Evolutionary conservation across 2,329 filamentous ascomycete species (phyloP), one percentile per base, ranked within the genome.

Genomic region (Aspergillus luchuensis): DNA sequence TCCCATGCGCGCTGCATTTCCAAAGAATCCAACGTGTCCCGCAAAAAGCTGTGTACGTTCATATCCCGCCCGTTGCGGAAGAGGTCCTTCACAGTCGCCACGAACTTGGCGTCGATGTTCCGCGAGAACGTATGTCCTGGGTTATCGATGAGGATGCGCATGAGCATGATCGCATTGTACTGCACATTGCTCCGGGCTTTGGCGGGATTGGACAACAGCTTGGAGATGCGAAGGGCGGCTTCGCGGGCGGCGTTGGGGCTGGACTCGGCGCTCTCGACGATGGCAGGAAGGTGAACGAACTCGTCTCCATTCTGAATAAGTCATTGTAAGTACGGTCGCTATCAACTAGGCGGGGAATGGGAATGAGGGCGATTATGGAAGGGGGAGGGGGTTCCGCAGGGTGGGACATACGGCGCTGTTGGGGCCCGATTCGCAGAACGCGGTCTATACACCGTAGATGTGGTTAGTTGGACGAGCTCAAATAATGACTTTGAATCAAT

Each of bases 161-260:
- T 83, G 58, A 99, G 85, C 95, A 98, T 98, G 71, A 98, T 88
- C 64, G 92, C 90, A 79, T 98, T 97, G 83, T 97, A 98, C 77
- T 98, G 94, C 67, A 89, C 87, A 69, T 90, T 87, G 8, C 91
- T 87, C 48, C 82, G 78, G 36, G 73, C 73, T 66, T 78, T 82
- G 77, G 91, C 87, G 45, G 93, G 90, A 66, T 88, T 89, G 68
- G 87, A 84, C 61, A 99, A 81, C 74, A 89, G 94, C 75, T 91
- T 93, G 73, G 91, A 90, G 72, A 98, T 91, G 66, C 90, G 82
- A 66, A 86, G 81, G 53, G 92, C 92, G 68, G 91, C 91, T 70
- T 93, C 90, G 65, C 89, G 87, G 23, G 94, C 93, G 5, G 95
- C 95, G 50, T 83, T 81, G 8, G 95, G 94, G 50, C 91, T 96